Conservation (phyloP, 768 basidiomycete species). For the Cystofilobasidium capitatum region DNA sequence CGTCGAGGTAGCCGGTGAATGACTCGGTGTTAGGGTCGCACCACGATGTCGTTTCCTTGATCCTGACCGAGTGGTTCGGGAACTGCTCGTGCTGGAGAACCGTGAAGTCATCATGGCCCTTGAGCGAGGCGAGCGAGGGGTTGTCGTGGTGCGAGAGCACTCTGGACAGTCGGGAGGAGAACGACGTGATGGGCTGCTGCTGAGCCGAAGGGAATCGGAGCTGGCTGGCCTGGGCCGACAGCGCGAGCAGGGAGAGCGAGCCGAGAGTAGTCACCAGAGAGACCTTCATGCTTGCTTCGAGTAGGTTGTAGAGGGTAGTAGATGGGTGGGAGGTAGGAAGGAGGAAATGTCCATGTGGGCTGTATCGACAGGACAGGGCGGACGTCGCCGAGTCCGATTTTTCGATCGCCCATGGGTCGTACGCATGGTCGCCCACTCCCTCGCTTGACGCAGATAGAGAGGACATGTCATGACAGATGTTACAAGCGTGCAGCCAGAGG, state of each 20-base stretch:
- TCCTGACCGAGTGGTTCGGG: constrained; percentile 14
- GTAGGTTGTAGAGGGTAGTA: no score
- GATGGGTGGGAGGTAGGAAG: no score
- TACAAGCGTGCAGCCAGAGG: no score
- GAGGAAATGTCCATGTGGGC: no score
- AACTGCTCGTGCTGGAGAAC: constrained; percentile 21
- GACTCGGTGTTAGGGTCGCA: constrained; percentile 22
- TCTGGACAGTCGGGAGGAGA: background rate
- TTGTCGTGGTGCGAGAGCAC: background rate
- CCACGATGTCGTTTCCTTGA: constrained; percentile 25
- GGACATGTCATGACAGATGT: no score
- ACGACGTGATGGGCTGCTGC: constrained; percentile 8
- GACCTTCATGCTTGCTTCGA: no score
- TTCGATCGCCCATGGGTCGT: no score
- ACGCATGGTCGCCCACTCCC: no score
- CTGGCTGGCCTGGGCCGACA: constrained; percentile 9
- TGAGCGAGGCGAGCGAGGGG: constrained; percentile 8
- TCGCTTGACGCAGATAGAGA: no score
- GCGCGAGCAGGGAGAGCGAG: background rate
- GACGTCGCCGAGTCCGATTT: no score
- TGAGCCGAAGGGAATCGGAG: constrained; percentile 12
- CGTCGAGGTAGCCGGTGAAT: constrained; percentile 18
- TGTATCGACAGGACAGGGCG: no score
- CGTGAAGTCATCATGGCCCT: constrained; percentile 17
- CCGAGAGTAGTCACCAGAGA: no score